Conservation (phyloP, 1,284 basidiomycete species). For the Ustilago xerochloae region DNA sequence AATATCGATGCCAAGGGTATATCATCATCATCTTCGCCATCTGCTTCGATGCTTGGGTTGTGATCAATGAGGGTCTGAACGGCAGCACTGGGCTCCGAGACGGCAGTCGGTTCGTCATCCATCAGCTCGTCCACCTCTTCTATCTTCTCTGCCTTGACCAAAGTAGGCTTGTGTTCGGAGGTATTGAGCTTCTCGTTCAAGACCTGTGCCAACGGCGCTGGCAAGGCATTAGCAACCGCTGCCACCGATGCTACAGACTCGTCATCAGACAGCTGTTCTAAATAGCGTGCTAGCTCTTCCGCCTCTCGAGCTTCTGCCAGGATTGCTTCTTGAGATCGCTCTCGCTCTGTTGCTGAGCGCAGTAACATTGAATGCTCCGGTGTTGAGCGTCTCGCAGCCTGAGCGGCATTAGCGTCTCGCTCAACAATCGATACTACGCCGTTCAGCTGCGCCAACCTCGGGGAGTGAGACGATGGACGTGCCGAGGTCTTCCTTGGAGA, state of each 20-base stretch:
- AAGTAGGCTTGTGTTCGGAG: neutral
- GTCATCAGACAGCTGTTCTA: slow-evolving; percentile 12
- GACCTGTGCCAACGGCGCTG: neutral
- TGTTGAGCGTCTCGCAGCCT: neutral
- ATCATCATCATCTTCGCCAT: slow-evolving; percentile 20
- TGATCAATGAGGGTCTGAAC: neutral
- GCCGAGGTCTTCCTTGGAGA: neutral
- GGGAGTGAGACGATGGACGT: neutral
- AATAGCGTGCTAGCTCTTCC: slow-evolving; percentile 11
- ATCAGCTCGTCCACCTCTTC: slow-evolving; percentile 9
- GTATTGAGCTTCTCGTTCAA: neutral
- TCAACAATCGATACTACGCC: neutral
- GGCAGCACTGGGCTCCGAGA: neutral
- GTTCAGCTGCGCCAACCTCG: slow-evolving; percentile 7
- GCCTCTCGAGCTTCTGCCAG: slow-evolving; percentile 25
- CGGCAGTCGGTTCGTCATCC: neutral
- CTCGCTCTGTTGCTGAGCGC: neutral
- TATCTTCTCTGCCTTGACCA: neutral
- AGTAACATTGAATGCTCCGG: too few species aligned
- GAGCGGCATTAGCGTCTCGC: neutral
- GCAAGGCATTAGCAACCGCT: neutral
- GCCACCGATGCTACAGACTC: neutral
- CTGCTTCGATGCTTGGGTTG: neutral
- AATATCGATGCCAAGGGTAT: neutral
- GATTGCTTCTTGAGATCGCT: neutral